phyloP scores from a whole-genome alignment of 495 filamentous ascomycete species.

The Penicillium taxi region DNA sequence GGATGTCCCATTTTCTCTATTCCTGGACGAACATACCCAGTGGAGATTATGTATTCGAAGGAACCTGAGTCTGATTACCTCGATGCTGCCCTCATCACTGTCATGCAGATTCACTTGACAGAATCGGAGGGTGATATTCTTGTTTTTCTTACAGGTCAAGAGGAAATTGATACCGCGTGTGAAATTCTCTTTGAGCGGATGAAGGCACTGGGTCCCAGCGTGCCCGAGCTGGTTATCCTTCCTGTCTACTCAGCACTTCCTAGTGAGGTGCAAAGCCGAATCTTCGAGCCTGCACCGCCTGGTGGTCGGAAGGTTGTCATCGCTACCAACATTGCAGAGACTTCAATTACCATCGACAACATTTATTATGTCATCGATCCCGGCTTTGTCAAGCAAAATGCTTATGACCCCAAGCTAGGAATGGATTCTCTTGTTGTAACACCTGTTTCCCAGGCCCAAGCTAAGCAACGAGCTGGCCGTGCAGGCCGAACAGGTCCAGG shows the following conservation, averaged over 20 bases:
- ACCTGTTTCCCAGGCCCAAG: conserved; percentile 93
- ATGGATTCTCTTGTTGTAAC: conserved; percentile 97
- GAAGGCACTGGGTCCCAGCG: conserved; percentile 85
- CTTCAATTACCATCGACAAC: conserved; percentile 92
- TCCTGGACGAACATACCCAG: conserved; percentile 87
- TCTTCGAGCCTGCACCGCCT: conserved; percentile 87
- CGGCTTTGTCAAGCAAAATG: conserved; percentile 96
- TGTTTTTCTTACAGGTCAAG: conserved; percentile 91
- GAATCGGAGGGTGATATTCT: conserved; percentile 90
- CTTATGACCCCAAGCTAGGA: conserved; percentile 91
- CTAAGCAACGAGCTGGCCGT: conserved; percentile 87
- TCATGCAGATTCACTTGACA: conserved; percentile 95
- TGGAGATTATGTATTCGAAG: conserved; percentile 87
- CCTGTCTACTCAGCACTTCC: conserved; percentile 92
- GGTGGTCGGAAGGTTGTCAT: conserved; percentile 93
- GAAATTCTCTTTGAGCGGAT: conserved; percentile 91
- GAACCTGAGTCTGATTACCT: conserved; percentile 96
- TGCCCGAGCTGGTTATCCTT: conserved; percentile 87
- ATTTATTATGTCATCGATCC: conserved; percentile 98
- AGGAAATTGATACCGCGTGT: conserved; percentile 94
- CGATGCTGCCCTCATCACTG: conserved; percentile 87
- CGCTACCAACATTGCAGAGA: conserved; percentile 98
- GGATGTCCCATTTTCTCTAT: conserved; percentile 93
- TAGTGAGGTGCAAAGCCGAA: conserved; percentile 85
- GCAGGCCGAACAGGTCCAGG: conserved; percentile 92